Base-by-base conservation (phyloP, 257 asterid species). In the Solanum rostratum region DNA sequence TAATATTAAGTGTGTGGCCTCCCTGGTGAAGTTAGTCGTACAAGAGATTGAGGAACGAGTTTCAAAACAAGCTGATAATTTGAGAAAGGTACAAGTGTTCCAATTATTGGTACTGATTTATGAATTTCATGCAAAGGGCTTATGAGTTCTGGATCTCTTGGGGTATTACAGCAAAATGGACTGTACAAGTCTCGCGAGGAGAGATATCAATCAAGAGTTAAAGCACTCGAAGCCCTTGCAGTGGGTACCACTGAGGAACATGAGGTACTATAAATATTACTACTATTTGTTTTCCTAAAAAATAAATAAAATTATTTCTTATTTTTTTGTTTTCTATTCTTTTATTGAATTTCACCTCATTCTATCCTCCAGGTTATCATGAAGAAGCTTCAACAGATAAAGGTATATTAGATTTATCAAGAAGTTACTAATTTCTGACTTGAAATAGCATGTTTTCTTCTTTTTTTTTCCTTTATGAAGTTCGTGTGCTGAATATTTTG, bases 41-140 rank as follows among this genome's bases (percentile, higher is more conserved):
- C 97, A 91, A 93, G 98, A 95, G 91, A 92, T 95, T 86, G 98
- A 97, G 91, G 97, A 84, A 59, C 95, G 96, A 82, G 91, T 90
- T 91, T 90, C 91, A 69, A 92, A 69, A 82, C 95, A 91, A 87
- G 88, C 91, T 54, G 94, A 93, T 78, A 39, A 91, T 88, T 87
- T 89, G 91, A 93, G 83, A 85, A 97, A 93, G 99, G 98, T 69
- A 69, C 29, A 19, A 39, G 73, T 82, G 79, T 84, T 86, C 24
- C 60, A 24, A 22, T 74, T 50, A 78, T 39, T 29, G 52, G 46
- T 78, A 50, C 45, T 78, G 82, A 52, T 78, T 78, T 50, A 27
- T 78, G 82, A 50, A 29, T 62, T 78, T 78, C 63, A 78, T 78
- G n/a, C 46, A 78, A 78, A 16, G 63, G 10, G 37, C 63, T 78